Evolutionary conservation across 2,329 filamentous ascomycete genomes (phyloP).

Genomic region (Aureobasidium sp.): DNA sequence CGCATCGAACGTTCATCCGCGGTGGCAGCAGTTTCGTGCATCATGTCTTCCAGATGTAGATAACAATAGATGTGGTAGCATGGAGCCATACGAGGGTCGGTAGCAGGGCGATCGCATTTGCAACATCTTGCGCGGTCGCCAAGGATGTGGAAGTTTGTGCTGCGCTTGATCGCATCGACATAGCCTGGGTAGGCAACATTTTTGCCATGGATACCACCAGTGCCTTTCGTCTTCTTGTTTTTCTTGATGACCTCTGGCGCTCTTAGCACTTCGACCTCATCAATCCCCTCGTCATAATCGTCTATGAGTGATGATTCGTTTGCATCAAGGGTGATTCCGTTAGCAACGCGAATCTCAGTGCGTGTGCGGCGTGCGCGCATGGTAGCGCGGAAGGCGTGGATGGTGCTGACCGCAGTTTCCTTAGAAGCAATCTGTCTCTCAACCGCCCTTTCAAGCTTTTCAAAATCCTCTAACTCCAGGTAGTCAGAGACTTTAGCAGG

Average conservation of each 20-base stretch:
- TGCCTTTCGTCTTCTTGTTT: background rate
- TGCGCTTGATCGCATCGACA: conserved; percentile 30
- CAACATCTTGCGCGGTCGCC: conserved; percentile 33
- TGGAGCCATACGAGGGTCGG: conserved; percentile 38
- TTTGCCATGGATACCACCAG: conserved; percentile 33
- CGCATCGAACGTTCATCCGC: background rate
- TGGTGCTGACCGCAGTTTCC: background rate
- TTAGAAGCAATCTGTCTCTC: background rate
- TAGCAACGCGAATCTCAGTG: background rate
- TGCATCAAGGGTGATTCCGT: background rate
- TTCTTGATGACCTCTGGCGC: background rate
- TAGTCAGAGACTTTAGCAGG: conserved; percentile 41
- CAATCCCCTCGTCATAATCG: background rate
- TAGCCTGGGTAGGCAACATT: conserved; percentile 36
- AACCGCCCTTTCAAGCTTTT: conserved; percentile 29
- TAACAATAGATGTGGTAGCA: conserved; percentile 53
- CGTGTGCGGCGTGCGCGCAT: background rate
- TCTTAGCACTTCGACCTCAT: background rate
- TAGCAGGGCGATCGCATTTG: conserved; percentile 36
- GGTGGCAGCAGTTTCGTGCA: conserved; percentile 22
- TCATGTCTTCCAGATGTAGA: conserved; percentile 37
- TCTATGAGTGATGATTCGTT: background rate
- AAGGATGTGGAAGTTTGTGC: conserved; percentile 31
- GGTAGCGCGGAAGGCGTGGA: background rate
- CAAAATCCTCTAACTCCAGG: conserved; percentile 40